A percentile compares a stretch with the other conserved stretches of the same genome.
Conservation (phyloP, 176 grass and related monocot genomes). For the Bonia amplexicaulis region DNA sequence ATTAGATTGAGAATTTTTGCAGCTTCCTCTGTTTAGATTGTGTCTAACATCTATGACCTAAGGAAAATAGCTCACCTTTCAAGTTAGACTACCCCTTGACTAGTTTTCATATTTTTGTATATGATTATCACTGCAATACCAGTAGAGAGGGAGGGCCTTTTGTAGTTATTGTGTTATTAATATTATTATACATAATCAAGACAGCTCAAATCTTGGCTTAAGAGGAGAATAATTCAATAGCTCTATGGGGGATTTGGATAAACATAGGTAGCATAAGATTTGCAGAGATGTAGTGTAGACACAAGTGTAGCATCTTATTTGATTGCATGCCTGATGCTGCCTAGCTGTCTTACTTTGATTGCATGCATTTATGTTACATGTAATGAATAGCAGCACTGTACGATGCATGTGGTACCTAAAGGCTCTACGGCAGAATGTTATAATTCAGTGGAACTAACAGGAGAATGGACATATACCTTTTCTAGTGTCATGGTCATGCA, state of each 20-base stretch:
- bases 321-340: neutral
- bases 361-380: neutral
- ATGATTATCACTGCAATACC: neutral
- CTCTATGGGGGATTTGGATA: neutral
- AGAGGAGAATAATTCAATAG: neutral
- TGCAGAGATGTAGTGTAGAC: neutral
- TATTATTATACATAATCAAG: neutral
- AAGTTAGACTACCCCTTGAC: neutral
- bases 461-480: neutral
- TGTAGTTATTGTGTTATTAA: neutral
- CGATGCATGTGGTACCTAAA: neutral
- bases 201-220: neutral
- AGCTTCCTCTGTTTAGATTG: neutral
- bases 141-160: neutral
- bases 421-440: neutral
- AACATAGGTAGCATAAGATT: neutral
- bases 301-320: neutral
- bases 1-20: neutral
- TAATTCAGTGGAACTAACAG: neutral
- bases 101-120: neutral
- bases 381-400: neutral
- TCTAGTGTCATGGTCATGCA: neutral
- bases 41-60: neutral
- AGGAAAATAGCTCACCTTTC: neutral
- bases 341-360: neutral